These are phyloP conservation scores for Quercus agrifolia DNA, from an alignment of 306 rosid genomes.

Conservation along the genomic window DNA sequence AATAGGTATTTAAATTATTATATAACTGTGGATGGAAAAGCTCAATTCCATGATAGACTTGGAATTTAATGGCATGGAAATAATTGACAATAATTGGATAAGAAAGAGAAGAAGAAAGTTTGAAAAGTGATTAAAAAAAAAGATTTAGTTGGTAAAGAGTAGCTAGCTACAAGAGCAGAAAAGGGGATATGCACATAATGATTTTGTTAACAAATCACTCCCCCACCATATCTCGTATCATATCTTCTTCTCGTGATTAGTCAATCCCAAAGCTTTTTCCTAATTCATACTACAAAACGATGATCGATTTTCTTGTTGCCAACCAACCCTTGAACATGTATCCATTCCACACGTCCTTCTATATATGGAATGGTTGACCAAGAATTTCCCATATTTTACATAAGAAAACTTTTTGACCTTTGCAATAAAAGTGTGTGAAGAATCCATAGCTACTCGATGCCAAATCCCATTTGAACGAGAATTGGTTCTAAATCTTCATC, in stretches of 20 bases:
- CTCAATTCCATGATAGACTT: conserved; percentile 42
- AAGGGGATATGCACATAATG: conserved; percentile 42
- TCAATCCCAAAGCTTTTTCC: conserved; percentile 1
- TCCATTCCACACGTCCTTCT: conserved; percentile 44
- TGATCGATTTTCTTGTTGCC: conserved; percentile 19
- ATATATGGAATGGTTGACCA: conserved; percentile 22
- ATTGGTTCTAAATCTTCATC: conserved; percentile 26
- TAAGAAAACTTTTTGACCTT: conserved; percentile 32
- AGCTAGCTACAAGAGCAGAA: conserved; percentile 34
- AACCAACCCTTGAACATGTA: conserved; percentile 21
- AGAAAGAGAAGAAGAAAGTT: conserved; percentile 31
- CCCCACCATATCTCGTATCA: conserved; percentile 37
- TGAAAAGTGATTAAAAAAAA: conserved; percentile 7
- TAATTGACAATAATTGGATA: conserved; percentile 42
- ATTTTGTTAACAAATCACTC: conserved; percentile 45
- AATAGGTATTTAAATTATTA: conserved; percentile 10
- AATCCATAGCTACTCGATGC: conserved; percentile 42
- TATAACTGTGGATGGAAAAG: conserved; percentile 20
- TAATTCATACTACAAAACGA: conserved; percentile 9
- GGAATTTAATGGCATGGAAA: conserved; percentile 30
- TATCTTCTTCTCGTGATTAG: conserved; percentile 24
- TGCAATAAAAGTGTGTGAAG: conserved; percentile 18
- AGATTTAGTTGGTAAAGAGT: conserved; percentile 36
- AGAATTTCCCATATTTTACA: conserved; percentile 4
- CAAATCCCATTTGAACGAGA: conserved; percentile 38